Evolutionary conservation across 2,329 filamentous ascomycete genomes (phyloP).

Genomic region (Lecanicillium sp.): DNA sequence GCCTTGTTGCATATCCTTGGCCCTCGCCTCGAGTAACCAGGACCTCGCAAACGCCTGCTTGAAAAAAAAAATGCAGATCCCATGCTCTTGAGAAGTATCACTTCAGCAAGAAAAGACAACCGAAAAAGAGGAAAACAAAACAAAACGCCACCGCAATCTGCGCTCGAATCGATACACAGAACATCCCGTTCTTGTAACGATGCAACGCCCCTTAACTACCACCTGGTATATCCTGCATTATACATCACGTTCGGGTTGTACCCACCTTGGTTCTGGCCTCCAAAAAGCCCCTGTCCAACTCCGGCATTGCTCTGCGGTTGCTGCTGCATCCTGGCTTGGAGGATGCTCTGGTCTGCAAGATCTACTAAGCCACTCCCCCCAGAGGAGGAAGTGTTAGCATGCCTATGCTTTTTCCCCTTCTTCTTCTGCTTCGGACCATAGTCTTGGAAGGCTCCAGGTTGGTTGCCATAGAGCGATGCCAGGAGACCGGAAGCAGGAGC

Average conservation of each 20-base stretch:
- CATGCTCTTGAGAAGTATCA: constrained; percentile 16
- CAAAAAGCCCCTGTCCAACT: constrained; percentile 80
- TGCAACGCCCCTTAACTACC: constrained; percentile 37
- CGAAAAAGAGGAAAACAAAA: constrained; percentile 13
- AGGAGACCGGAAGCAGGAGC: constrained; percentile 86
- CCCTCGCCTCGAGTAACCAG: constrained; percentile 18
- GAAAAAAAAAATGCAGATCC: constrained; percentile 23
- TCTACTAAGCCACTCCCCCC: constrained; percentile 98
- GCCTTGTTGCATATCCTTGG: constrained; percentile 18
- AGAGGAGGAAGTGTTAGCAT: constrained; percentile 99
- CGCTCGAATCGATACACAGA: constrained; percentile 2
- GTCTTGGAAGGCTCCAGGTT: constrained; percentile 82
- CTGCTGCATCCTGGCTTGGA: constrained; percentile 95
- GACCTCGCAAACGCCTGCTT: constrained; percentile 22
- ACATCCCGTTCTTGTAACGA: constrained; percentile 2
- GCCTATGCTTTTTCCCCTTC: constrained; percentile 99
- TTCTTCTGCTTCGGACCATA: constrained; percentile 97
- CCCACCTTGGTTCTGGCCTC: constrained; percentile 88
- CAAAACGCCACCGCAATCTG: constrained; percentile 8
- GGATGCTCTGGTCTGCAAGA: constrained; percentile 99
- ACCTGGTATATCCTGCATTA: constrained; percentile 60
- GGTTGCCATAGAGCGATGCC: constrained; percentile 83
- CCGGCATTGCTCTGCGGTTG: constrained; percentile 72
- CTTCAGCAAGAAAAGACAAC: constrained; percentile 14
- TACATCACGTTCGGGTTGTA: constrained; percentile 88